phyloP scores from a whole-genome alignment of 768 basidiomycete species.

The Amyloporia xantha region DNA sequence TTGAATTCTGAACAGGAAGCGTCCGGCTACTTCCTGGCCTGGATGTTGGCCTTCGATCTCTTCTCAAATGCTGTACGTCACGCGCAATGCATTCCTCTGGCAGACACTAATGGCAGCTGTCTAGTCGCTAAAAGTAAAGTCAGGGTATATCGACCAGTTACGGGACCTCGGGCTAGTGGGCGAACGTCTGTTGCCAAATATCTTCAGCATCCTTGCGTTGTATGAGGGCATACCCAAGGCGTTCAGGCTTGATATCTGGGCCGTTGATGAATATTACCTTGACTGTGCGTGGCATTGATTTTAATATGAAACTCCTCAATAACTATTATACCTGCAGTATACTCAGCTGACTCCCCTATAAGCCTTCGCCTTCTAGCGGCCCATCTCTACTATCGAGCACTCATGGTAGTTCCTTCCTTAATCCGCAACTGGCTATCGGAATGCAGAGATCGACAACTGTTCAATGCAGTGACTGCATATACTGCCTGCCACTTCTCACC shows the following conservation, averaged over 20 bases:
- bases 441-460: slow-evolving; percentile 85
- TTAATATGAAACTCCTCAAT: neutral
- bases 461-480: slow-evolving; percentile 66
- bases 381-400: slow-evolving; percentile 83
- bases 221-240: slow-evolving; percentile 57
- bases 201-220: slow-evolving; percentile 62
- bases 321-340: slow-evolving; percentile 35
- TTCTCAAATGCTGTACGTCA: slow-evolving; percentile 75
- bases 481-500: slow-evolving; percentile 87
- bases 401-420: slow-evolving; percentile 78
- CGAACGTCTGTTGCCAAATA: slow-evolving; percentile 58
- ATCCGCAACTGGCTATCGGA: slow-evolving; percentile 82
- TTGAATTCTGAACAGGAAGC: slow-evolving; percentile 27
- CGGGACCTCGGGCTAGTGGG: slow-evolving; percentile 61
- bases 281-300: slow-evolving; percentile 42
- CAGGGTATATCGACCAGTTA: slow-evolving; percentile 82
- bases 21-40: slow-evolving; percentile 71
- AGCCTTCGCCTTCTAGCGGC: slow-evolving; percentile 67
- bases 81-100: no score
- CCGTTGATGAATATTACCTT: slow-evolving; percentile 76
- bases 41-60: slow-evolving; percentile 86
- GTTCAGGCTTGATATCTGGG: slow-evolving; percentile 82
- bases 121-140: slow-evolving; percentile 83
- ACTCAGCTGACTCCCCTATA: slow-evolving; percentile 44
- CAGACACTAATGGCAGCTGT: neutral